phyloP scores from a whole-genome alignment of 75 land plant species.

The Cryptomeria japonica region DNA sequence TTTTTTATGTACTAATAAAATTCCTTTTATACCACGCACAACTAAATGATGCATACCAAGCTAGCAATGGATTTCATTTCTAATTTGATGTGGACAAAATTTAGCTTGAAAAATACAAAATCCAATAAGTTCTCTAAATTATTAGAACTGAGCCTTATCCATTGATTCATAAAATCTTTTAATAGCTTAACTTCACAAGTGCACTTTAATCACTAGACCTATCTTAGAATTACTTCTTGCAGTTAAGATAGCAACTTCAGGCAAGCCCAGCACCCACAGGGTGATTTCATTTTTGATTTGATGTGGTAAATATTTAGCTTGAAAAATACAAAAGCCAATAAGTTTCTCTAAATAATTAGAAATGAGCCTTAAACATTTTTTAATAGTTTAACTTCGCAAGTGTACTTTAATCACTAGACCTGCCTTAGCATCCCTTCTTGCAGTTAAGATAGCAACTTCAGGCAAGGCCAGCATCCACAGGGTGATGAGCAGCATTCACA shows the following conservation, averaged over 20 bases:
- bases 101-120: neutral
- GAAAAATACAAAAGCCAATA: neutral
- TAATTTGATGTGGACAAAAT: neutral
- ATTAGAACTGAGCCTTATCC: neutral
- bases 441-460: neutral
- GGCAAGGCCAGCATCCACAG: neutral
- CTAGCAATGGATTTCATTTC: constrained; percentile 1
- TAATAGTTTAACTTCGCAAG: neutral
- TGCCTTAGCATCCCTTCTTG: neutral
- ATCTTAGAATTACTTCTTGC: neutral
- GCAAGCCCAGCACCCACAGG: neutral
- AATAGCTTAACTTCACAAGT: neutral
- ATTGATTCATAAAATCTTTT: neutral
- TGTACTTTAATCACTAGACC: neutral
- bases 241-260: neutral
- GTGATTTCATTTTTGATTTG: neutral
- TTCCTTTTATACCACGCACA: neutral
- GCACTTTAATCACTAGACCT: neutral
- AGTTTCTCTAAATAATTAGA: neutral
- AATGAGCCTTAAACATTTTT: neutral
- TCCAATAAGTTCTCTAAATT: neutral
- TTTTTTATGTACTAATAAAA: neutral
- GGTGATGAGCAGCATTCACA: neutral
- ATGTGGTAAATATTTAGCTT: neutral
- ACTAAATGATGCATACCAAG: neutral